A percentile compares a stretch with the other conserved stretches of the same genome.
phyloP scores from a whole-genome alignment of 345 rosid genomes.

The Fremontodendron californicum region DNA sequence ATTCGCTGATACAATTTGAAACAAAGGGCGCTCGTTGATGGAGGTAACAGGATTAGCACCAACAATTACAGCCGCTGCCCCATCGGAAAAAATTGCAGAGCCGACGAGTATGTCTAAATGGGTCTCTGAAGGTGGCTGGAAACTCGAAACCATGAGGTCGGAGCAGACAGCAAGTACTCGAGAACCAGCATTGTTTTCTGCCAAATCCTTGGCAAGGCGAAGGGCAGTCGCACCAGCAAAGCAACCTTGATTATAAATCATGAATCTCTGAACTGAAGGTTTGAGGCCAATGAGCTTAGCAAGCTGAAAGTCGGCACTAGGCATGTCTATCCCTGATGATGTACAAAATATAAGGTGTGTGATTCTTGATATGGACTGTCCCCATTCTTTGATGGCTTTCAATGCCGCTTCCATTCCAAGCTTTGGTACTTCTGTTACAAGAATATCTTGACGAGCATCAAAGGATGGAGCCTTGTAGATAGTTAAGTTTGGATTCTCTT shows the following conservation, averaged over 20 bases:
- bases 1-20: constrained; percentile 52
- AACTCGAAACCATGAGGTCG: constrained; percentile 61
- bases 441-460: not conserved
- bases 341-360: constrained; percentile 3
- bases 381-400: constrained; percentile 12
- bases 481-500: not conserved
- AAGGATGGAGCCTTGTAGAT: constrained; percentile 1
- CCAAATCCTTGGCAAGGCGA: constrained; percentile 2
- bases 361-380: not conserved
- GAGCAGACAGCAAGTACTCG: constrained; percentile 72
- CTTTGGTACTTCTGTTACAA: not conserved
- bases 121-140: constrained; percentile 66
- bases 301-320: not conserved
- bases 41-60: constrained; percentile 52
- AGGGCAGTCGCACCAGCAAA: constrained; percentile 4
- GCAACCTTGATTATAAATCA: not conserved
- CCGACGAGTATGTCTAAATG: constrained; percentile 71
- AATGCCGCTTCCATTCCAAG: not conserved
- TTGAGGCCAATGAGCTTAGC: not conserved
- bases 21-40: constrained; percentile 45
- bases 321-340: not conserved
- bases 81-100: constrained; percentile 65
- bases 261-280: not conserved
- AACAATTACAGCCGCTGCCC: constrained; percentile 58
- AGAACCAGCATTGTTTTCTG: constrained; percentile 25